phyloP scores from a whole-genome alignment of 1,139 yeast species.

The Geotrichum citri-aurantii region DNA sequence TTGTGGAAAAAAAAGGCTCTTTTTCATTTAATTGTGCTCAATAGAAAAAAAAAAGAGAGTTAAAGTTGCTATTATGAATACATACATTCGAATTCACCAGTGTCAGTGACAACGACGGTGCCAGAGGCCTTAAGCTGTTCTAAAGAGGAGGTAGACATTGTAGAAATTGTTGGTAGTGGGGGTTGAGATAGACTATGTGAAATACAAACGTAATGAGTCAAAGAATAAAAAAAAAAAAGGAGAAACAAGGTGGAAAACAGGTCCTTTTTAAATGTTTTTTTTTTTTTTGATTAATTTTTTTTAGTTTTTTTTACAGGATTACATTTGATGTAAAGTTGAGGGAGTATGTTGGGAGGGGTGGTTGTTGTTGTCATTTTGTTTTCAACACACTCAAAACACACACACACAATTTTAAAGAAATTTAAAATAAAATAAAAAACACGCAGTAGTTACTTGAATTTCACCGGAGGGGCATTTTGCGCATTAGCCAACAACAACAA shows the following conservation, averaged over 20 bases:
- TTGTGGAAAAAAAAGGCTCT: neutral
- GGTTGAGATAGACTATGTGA: neutral
- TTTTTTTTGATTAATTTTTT: too few species aligned
- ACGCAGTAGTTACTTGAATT: neutral
- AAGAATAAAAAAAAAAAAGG: neutral
- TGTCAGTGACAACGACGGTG: constrained; percentile 94
- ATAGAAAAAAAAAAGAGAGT: neutral
- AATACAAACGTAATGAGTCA: neutral
- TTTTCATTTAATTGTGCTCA: neutral
- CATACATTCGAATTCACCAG: constrained; percentile 90
- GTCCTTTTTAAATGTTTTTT: neutral
- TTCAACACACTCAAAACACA: too few species aligned
- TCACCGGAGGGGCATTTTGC: neutral
- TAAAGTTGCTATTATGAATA: constrained; percentile 8
- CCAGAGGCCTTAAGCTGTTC: constrained; percentile 94
- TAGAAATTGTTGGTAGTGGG: neutral
- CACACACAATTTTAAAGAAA: neutral
- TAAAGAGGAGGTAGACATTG: constrained; percentile 61
- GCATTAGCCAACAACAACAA: neutral
- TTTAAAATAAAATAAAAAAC: neutral
- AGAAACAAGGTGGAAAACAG: constrained; percentile 3
- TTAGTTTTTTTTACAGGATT: neutral
- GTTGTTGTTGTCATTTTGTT: neutral
- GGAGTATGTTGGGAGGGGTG: neutral
- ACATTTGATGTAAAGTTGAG: neutral